Base-by-base conservation (phyloP, 164 flowering plant species). In the Aristolochia fimbriata region DNA sequence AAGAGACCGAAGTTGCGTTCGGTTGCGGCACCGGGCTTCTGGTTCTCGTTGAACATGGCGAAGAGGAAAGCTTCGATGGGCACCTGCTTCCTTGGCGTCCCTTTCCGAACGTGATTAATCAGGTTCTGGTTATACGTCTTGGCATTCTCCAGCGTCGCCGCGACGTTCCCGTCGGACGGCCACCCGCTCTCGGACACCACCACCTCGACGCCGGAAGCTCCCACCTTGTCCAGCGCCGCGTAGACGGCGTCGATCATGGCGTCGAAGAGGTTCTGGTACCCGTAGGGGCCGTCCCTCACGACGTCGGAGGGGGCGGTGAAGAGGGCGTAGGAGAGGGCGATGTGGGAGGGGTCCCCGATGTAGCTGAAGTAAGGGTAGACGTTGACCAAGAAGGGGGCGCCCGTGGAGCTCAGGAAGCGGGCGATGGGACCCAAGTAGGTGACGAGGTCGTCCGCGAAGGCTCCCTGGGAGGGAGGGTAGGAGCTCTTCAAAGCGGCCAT, bases 311-410 rank as follows among this genome's bases (percentile, higher is more conserved):
- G 24, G 1, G 74, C 33, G 0, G 41, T 66, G 45, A 72, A 72
- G 15, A 37, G 45, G 0, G 83, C 81, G 24, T 76, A 78, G 12
- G 62, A 68, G 16, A 73, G 33, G 0, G 21, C 15, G 0, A 76
- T 22, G 11, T 66, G 7, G 0, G 0, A 4, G 0, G 72, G 71
- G 62, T 76, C 53, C 3, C 50, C 23, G 0, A 62, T 58, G 30
- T 65, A 74, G 8, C 66, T 67, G 30, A 68, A 71, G 57, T 79
- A 75, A 9, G 81, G 78, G 52, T 74, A 70, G 11, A 70, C 70
- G 25, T 76, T 81, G 59, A 74, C 22, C 67, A 78, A 17, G 0
- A 78, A 69, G 0, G 77, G 73, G 1, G 72, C 24, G 0, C 62
- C 41, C 2, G 58, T 43, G 8, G 15, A 31, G 0, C 69, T 46